Evolutionary conservation across 306 rosid species (phyloP), one percentile per base, ranked within the genome.

Genomic region (Inga oerstediana): DNA sequence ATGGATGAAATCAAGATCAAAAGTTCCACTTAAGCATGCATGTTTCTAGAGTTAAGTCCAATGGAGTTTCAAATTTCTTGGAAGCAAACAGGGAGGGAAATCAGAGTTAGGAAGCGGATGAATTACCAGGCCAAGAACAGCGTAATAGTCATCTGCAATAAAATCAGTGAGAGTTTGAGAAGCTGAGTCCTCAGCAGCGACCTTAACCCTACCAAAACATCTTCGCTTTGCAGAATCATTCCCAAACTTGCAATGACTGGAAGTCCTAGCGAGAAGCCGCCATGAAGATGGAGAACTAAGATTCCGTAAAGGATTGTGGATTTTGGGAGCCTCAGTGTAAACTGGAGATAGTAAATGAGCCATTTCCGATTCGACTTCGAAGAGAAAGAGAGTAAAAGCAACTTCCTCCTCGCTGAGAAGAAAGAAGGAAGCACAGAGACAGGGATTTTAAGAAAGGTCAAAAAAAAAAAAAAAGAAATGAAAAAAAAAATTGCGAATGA

Each of bases 101-200:
- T 61, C 41, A 83, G 73, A 81, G 41, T 75, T 61, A 65, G 7
- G 51, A 22, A n/a, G 22, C 2, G 30, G 44, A 44, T 37, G 70
- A n/a, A 81, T 85, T 92, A 94, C 99, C 92, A 96, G 81, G 58
- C 99, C 99, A 89, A 96, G 83, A 82, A 96, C 98, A 34, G 91
- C 90, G 79, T 96, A 94, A 82, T 91, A 96, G 77, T 96, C 97
- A 82, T 96, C 99, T 7, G 97, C 99, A 72, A 88, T 81, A 71
- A 84, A 79, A 4, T 85, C 85, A 48, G 61, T 62, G 1, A 90
- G 81, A 37, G 15, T 24, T 11, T 8, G 27, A 62, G 93, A 87
- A 75, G 89, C 76, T 1, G 98, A 86, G 45, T 78, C 85, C 43
- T 84, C 80, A 5, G 97, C 79, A 5, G 97, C 89, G 58, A 91